Evolutionary conservation across 768 basidiomycete species (phyloP).

Genomic region (Galerina sulciceps): DNA sequence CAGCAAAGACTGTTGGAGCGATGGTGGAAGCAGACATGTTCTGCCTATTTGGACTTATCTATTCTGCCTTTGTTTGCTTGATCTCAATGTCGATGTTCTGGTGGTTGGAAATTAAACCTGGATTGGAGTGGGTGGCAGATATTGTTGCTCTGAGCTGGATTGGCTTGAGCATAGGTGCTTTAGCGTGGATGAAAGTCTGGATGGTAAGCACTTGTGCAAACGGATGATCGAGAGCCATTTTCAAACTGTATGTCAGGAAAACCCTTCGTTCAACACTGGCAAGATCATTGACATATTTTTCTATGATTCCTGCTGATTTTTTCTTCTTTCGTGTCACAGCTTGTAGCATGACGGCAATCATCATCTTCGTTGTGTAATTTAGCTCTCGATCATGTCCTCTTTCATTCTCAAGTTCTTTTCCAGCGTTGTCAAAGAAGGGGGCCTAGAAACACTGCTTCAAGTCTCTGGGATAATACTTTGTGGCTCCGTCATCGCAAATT

Average conservation of each 20-base stretch:
- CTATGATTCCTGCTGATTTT: neutral
- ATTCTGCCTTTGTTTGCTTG: constrained; percentile 74
- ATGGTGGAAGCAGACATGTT: constrained; percentile 92
- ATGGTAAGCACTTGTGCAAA: constrained; percentile 48
- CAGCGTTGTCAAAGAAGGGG: constrained; percentile 89
- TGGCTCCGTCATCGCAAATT: constrained; percentile 79
- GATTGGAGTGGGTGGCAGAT: constrained; percentile 78
- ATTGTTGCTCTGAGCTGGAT: constrained; percentile 79
- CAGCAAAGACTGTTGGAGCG: constrained; percentile 88
- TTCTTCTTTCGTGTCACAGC: constrained; percentile 44
- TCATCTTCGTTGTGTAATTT: constrained; percentile 80
- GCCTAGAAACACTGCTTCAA: constrained; percentile 71
- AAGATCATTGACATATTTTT: constrained; percentile 17
- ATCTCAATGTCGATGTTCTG: constrained; percentile 80
- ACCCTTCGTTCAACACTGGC: constrained; percentile 91
- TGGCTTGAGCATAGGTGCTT: constrained; percentile 74
- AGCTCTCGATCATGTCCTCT: neutral
- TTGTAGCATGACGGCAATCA: constrained; percentile 84
- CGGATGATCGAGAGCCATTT: neutral
- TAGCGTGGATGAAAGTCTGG: constrained; percentile 94
- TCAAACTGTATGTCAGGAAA: constrained; percentile 43
- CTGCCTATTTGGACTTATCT: constrained; percentile 71
- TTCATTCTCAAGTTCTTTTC: constrained; percentile 7
- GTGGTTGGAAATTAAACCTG: constrained; percentile 73
- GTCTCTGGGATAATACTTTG: constrained; percentile 78